These are phyloP conservation scores for Cavenderia fasciculata DNA, from an alignment of 78 protist genomes.

Conservation along the genomic window DNA sequence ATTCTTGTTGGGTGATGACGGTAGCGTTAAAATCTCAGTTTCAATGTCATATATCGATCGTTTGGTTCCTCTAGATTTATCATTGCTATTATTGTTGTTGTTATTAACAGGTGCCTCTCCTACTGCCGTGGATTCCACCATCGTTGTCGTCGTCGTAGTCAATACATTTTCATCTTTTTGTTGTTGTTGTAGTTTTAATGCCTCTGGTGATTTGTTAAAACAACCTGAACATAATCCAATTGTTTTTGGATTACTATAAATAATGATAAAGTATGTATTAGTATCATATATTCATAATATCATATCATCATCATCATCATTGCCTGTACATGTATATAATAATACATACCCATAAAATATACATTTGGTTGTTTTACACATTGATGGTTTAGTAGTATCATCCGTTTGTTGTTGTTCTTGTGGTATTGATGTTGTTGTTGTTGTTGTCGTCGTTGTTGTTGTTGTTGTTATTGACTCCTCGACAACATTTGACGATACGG, in stretches of 20 bases:
- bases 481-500: too few species aligned
- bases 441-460: background rate
- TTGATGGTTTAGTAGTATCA: slow-evolving; percentile 1
- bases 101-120: too few species aligned
- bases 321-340: background rate
- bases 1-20: background rate
- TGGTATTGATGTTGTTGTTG: background rate
- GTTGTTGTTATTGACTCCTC: too few species aligned
- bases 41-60: background rate
- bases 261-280: background rate
- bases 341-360: slow-evolving; percentile 53
- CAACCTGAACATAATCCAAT: slow-evolving; percentile 63
- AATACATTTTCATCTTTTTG: background rate
- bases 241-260: slow-evolving; percentile 40
- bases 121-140: background rate
- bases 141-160: background rate
- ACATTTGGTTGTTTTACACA: slow-evolving; percentile 55
- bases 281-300: background rate
- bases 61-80: slow-evolving; percentile 7
- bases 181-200: slow-evolving; percentile 17
- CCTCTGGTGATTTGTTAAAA: slow-evolving; percentile 39
- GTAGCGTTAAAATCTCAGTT: background rate
- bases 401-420: background rate
- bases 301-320: background rate
- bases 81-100: background rate